Percentiles rank a stretch among this genome's conserved stretches.
Evolutionary conservation across 352 stramenopile species (phyloP).

Genomic region (Globisporangium abappressorium): DNA sequence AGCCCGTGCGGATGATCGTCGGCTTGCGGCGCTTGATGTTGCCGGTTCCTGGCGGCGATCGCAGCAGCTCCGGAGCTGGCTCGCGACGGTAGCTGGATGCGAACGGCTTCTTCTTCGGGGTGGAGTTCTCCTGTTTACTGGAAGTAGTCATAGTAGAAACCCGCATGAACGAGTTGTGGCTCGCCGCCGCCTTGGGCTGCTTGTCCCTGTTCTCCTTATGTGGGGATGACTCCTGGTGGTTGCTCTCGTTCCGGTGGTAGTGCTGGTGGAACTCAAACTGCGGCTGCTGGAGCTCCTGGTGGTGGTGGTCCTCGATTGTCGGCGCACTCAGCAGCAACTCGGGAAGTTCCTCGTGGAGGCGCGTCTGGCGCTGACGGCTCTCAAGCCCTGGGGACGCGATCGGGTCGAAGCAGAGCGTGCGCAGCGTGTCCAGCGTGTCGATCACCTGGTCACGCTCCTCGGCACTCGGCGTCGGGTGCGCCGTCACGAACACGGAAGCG

Average conservation of each 20-base stretch:
- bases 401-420: constrained; percentile 33
- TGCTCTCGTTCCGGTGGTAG: neutral
- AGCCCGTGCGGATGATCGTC: constrained; percentile 74
- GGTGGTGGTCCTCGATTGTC: neutral
- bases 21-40: constrained; percentile 38
- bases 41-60: constrained; percentile 16
- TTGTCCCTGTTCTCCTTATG: constrained; percentile 8
- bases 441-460: constrained; percentile 33
- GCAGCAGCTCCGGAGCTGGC: constrained; percentile 3
- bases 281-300: neutral
- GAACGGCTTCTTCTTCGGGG: constrained; percentile 2
- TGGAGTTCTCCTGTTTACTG: neutral
- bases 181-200: neutral
- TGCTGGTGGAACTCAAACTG: neutral
- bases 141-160: neutral
- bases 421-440: constrained; percentile 32
- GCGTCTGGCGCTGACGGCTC: constrained; percentile 5
- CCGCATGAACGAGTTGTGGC: neutral
- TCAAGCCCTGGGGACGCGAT: constrained; percentile 4
- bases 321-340: constrained; percentile 10
- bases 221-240: neutral
- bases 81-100: neutral
- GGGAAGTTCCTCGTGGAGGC: constrained; percentile 10
- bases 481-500: constrained; percentile 56
- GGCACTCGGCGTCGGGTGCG: constrained; percentile 30